These are phyloP conservation scores for Pyricularia pennisetigena DNA, from an alignment of 2,329 filamentous ascomycete genomes.

Conservation along the genomic window DNA sequence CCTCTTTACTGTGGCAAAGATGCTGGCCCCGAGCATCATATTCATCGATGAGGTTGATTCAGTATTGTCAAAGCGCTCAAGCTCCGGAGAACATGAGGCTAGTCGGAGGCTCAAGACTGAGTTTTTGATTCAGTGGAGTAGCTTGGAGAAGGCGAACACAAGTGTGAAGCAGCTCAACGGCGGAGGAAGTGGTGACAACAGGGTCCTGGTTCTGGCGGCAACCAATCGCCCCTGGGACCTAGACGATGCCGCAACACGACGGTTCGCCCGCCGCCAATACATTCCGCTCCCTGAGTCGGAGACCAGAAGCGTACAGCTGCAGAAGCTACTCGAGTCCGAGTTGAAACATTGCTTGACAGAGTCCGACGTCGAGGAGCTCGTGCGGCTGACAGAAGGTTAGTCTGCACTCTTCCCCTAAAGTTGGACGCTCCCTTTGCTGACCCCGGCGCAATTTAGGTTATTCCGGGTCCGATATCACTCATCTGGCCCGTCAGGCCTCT, in stretches of 20 bases:
- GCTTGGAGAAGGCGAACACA: slow-evolving; percentile 73
- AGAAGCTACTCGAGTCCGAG: slow-evolving; percentile 62
- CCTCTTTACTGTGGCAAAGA: slow-evolving; percentile 80
- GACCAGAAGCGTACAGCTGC: slow-evolving; percentile 70
- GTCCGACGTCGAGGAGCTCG: slow-evolving; percentile 61
- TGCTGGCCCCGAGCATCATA: slow-evolving; percentile 87
- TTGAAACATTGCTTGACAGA: slow-evolving; percentile 75
- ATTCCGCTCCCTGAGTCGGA: slow-evolving; percentile 84
- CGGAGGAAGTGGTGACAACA: slow-evolving; percentile 66
- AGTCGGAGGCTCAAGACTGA: slow-evolving; percentile 94
- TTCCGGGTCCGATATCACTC: slow-evolving; percentile 93
- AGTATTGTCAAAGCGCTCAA: slow-evolving; percentile 72
- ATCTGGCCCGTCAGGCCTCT: slow-evolving; percentile 91
- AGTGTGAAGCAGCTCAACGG: slow-evolving; percentile 74
- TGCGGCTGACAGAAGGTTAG: slow-evolving; percentile 76
- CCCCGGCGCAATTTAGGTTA: slow-evolving; percentile 52
- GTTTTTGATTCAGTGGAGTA: slow-evolving; percentile 95
- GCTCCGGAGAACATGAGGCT: slow-evolving; percentile 82
- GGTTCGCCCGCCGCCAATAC: slow-evolving; percentile 91
- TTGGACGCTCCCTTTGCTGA: slow-evolving; percentile 7
- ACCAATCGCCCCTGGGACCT: slow-evolving; percentile 98
- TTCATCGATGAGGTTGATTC: slow-evolving; percentile 99
- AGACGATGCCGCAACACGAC: slow-evolving; percentile 81
- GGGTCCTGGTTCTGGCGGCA: slow-evolving; percentile 86
- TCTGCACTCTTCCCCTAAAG: slow-evolving; percentile 6